Conservation (phyloP, 805 yeast species). For the Saitoella complicata region DNA sequence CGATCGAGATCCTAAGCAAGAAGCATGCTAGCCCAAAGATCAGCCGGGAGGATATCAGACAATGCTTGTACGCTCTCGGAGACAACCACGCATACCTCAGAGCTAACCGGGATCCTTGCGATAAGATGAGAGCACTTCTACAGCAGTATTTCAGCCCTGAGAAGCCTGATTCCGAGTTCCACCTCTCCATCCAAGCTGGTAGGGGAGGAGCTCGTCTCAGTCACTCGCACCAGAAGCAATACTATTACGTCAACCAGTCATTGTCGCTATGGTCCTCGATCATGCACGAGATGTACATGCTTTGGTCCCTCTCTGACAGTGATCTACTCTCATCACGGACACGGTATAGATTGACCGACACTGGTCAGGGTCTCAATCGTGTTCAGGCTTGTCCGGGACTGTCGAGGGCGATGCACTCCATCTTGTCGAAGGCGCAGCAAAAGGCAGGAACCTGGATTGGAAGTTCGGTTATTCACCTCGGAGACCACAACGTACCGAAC, state of each 20-base stretch:
- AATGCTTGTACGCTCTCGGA: constrained; percentile 59
- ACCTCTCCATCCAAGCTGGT: constrained; percentile 41
- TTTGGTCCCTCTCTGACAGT: constrained; percentile 64
- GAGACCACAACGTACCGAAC: constrained; percentile 74
- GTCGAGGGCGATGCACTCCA: constrained; percentile 52
- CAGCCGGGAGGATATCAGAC: constrained; percentile 48
- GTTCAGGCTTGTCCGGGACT: constrained; percentile 58
- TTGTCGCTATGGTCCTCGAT: constrained; percentile 59
- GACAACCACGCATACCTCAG: constrained; percentile 61
- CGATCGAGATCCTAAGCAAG: constrained; percentile 43
- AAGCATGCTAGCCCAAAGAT: constrained; percentile 28
- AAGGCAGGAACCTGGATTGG: constrained; percentile 57
- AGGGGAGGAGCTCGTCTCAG: constrained; percentile 53
- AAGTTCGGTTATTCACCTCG: constrained; percentile 61
- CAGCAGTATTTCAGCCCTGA: constrained; percentile 32
- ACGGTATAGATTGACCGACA: constrained; percentile 42
- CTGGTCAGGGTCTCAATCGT: constrained; percentile 72
- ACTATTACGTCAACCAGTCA: constrained; percentile 53
- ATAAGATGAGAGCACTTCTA: constrained; percentile 40
- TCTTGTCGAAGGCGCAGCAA: constrained; percentile 47
- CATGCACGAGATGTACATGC: constrained; percentile 58
- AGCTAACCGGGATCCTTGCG: constrained; percentile 52
- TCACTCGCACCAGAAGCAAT: constrained; percentile 59
- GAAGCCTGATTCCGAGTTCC: constrained; percentile 12
- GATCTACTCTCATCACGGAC: constrained; percentile 43